Percentiles rank a stretch among this genome's conserved stretches.
phyloP scores from a whole-genome alignment of 768 basidiomycete species.

The Amanita rubescens region DNA sequence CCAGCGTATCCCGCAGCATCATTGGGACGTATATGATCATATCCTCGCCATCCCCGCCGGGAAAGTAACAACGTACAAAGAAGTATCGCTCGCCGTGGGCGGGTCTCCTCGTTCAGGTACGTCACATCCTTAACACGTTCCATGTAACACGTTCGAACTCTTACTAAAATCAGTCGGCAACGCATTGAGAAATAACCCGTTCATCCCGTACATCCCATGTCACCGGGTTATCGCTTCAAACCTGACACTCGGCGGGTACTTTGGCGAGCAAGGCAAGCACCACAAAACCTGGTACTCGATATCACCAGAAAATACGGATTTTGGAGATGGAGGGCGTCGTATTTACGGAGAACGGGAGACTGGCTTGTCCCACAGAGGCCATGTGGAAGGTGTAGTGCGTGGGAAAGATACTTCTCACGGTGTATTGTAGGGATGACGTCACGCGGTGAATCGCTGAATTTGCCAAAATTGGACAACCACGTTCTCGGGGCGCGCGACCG shows the following conservation, averaged over 20 bases:
- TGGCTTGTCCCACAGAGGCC: constrained; percentile 17
- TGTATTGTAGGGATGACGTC: neutral
- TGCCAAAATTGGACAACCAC: neutral
- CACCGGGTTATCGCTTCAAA: constrained; percentile 63
- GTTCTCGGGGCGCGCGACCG: neutral
- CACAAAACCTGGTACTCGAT: constrained; percentile 33
- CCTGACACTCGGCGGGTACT: constrained; percentile 54
- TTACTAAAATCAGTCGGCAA: constrained; percentile 56
- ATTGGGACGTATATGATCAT: constrained; percentile 58
- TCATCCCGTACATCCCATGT: constrained; percentile 60
- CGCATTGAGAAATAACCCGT: constrained; percentile 59
- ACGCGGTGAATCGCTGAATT: neutral
- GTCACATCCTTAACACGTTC: constrained; percentile 8
- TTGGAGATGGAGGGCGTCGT: constrained; percentile 45
- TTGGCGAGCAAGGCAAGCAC: constrained; percentile 51
- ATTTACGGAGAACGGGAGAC: constrained; percentile 39
- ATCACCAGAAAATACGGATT: constrained; percentile 40
- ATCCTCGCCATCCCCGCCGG: constrained; percentile 40
- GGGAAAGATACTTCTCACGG: neutral
- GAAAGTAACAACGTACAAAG: constrained; percentile 50
- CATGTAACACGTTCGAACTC: neutral
- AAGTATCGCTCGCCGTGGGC: constrained; percentile 40
- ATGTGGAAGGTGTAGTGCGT: constrained; percentile 18
- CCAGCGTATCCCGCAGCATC: constrained; percentile 46
- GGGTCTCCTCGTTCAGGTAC: constrained; percentile 62